Evolutionary conservation across 2,329 filamentous ascomycete species (phyloP), one percentile per base, ranked within the genome.

Genomic region (Epichloe aotearoae): DNA sequence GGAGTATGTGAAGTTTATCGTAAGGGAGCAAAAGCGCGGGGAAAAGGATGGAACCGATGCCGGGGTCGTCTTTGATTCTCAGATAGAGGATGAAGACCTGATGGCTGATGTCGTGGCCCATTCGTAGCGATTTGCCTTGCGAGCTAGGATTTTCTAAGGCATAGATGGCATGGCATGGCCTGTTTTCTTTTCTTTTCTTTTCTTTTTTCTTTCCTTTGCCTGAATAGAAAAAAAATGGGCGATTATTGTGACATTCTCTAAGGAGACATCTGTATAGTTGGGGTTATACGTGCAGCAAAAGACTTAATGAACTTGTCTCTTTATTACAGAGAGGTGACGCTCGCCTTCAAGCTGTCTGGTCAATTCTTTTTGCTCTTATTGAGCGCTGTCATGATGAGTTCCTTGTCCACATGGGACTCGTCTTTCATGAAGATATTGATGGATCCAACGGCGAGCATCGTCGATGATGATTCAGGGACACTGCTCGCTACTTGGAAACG

Each of bases 11-110:
- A 73, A 70, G 47, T 66, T 71, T 52, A 19, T 74, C 17, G 54
- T 68, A 2, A 68, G 66, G 45, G 74, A 79, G 50, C 67, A 73
- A 57, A 73, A 69, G 57, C 67, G 69, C 19, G 53, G 56, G 8
- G 70, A 77, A 40, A 74, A 74, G 57, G 71, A 73, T 0, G 61
- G 61, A 2, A 61, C 63, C 17, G 62, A 64, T 47, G 59, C 62
- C 3, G 59, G 62, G 3, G 52, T 67, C 26, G 67, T 65, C 40
- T 77, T 76, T 52, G 70, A 76, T 26, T 61, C 66, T 12, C 66
- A 72, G 47, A 66, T 79, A 38, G 76, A 80, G 50, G 77, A 82
- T n/a, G 78, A 82, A 60, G 78, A 82, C 55, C 61, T 82, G 23
- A 82, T 82, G 78, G 73, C 70, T 12, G 76, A 71, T 17, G 62